Evolutionary conservation across 1,284 basidiomycete genomes (phyloP).

Genomic region (Moesziomyces sp.): DNA sequence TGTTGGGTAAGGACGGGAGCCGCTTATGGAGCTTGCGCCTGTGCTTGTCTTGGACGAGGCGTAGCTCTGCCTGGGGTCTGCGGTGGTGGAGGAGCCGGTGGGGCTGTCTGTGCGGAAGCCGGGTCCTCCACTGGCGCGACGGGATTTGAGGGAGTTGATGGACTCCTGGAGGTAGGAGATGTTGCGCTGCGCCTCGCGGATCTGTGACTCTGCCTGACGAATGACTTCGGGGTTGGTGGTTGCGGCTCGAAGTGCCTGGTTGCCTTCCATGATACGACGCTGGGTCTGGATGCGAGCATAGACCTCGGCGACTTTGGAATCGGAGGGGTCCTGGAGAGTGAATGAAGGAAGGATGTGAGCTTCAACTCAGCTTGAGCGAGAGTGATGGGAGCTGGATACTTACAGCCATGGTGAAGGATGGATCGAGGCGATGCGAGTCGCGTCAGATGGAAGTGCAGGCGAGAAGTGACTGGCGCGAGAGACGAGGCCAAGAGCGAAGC

Average conservation of each 20-base stretch:
- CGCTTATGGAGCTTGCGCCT: conserved; percentile 18
- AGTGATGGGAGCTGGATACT: too few species aligned
- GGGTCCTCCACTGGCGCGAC: conserved; percentile 70
- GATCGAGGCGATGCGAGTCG: too few species aligned
- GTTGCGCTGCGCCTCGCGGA: conserved; percentile 85
- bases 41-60: conserved; percentile 32
- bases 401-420: too few species aligned
- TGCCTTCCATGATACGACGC: conserved; percentile 89
- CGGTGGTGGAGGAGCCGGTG: conserved; percentile 28
- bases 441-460: too few species aligned
- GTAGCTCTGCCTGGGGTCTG: conserved; percentile 41
- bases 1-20: conserved; percentile 35
- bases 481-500: too few species aligned
- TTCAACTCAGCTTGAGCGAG: too few species aligned
- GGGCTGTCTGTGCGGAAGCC: conserved; percentile 44
- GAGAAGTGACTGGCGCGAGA: too few species aligned
- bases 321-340: conserved; percentile 66
- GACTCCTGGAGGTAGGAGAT: conserved; percentile 88
- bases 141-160: conserved; percentile 80
- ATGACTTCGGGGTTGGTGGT: conserved; percentile 88
- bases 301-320: conserved; percentile 91
- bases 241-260: conserved; percentile 80
- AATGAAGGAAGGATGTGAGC: background rate
- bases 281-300: conserved; percentile 89
- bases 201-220: conserved; percentile 78